Percentiles rank a stretch among this genome's conserved stretches.
phyloP scores from a whole-genome alignment of 164 flowering plant genomes.

The Platanus orientalis region DNA sequence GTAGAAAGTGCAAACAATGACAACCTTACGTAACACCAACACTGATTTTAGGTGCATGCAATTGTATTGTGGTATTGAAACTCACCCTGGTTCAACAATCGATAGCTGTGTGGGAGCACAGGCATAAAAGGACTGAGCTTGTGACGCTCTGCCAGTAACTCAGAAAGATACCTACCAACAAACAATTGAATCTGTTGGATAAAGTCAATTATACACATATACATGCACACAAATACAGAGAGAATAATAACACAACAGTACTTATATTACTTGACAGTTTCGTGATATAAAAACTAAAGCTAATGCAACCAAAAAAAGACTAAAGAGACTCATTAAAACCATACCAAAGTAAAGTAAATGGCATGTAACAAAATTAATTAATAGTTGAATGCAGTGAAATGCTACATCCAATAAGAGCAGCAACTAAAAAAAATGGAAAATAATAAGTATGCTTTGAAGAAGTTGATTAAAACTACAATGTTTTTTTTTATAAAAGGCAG shows the following conservation, averaged over 20 bases:
- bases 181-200: not conserved
- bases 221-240: not conserved
- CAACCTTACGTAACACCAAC: no score
- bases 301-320: no score
- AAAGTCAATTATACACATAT: not conserved
- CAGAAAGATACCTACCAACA: slow-evolving; percentile 69
- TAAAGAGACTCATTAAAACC: not conserved
- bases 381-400: no score
- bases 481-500: not conserved
- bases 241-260: not conserved
- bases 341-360: not conserved
- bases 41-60: no score
- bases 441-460: not conserved
- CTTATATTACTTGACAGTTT: not conserved
- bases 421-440: no score
- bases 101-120: slow-evolving; percentile 64
- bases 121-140: slow-evolving; percentile 79
- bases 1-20: no score
- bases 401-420: not conserved
- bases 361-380: no score
- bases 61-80: slow-evolving; percentile 8
- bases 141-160: slow-evolving; percentile 75
- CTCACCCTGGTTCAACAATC: slow-evolving; percentile 89
- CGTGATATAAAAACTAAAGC: not conserved
- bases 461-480: not conserved